Base-by-base conservation (phyloP, 2,329 filamentous ascomycete species). In the Colletotrichum spaethianum region DNA sequence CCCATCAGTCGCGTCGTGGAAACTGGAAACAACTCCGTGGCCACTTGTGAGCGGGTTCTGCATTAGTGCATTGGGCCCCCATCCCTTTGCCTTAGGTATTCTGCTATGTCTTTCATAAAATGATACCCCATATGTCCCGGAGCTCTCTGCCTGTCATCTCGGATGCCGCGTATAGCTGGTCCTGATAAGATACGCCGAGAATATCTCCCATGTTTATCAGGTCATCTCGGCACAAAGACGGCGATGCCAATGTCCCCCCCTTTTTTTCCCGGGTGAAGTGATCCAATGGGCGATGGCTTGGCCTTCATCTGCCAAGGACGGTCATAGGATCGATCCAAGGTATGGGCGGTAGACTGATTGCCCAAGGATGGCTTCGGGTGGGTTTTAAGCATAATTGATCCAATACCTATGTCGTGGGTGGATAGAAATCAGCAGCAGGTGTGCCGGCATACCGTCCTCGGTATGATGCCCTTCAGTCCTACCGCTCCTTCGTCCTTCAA, bases 21-120 rank as follows among this genome's bases (percentile, higher is more conserved):
- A 67, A 62, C 40, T 62, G 38, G 31, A 70, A 70, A 70, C 68
- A 56, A 50, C 55, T 46, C 48, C 46, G 42, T 67, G 23, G 31
- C 26, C 23, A 18, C 36, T 33, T 67, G 16, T 12, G 18, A 56
- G 53, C 33, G 16, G 53, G 33, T 12, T 38, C n/a, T 26, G 53
- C 33, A 23, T 56, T 26, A 26, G n/a, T n/a, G 12, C 38, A 9
- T n/a, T n/a, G n/a, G n/a, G n/a, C n/a, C n/a, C n/a, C 36, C 31
- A 7, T 36, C 8, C 31, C n/a, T 33, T 20, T 38, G 33, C 33
- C 7, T 9, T n/a, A n/a, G n/a, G n/a, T n/a, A 9, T 26, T 57
- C 20, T 26, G 12, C n/a, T 26, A 11, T 40, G 18, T 40, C 20
- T 26, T 57, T 8, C 55, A 40, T n/a, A 57, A 2, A 18, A 57